Percentiles rank a stretch among this genome's conserved stretches.
Evolutionary conservation across 352 stramenopile species (phyloP).

Genomic region (Phytophthora melonis): DNA sequence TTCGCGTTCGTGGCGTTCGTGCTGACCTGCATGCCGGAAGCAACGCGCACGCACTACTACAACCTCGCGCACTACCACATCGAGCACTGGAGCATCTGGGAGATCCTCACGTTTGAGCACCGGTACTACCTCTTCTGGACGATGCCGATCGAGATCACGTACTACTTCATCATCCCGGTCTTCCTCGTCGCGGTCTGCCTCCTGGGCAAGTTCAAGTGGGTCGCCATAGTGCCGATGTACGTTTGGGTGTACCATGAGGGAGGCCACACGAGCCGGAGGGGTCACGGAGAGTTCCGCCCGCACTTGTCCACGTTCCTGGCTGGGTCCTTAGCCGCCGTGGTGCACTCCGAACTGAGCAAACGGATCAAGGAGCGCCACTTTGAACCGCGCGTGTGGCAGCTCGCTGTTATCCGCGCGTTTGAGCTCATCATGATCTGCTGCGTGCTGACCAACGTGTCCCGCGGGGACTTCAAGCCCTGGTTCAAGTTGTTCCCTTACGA

Average conservation of each 20-base stretch:
- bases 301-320: conserved; percentile 19
- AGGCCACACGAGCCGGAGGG: background rate
- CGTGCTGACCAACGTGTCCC: background rate
- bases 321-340: conserved; percentile 12
- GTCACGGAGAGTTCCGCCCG: background rate
- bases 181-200: conserved; percentile 26
- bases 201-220: conserved; percentile 6
- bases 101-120: conserved; percentile 3
- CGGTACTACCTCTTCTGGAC: conserved; percentile 35
- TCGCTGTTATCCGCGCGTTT: background rate
- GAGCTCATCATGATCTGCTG: background rate
- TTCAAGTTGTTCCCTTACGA: background rate
- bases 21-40: conserved; percentile 7
- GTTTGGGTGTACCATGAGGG: conserved; percentile 26
- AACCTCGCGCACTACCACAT: conserved; percentile 14
- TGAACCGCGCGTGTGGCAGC: conserved; percentile 1
- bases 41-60: conserved; percentile 14
- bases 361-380: conserved; percentile 10
- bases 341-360: conserved; percentile 4
- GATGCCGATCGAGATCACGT: conserved; percentile 49
- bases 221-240: conserved; percentile 7
- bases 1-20: conserved; percentile 5
- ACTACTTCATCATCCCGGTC: conserved; percentile 50
- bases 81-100: conserved; percentile 4
- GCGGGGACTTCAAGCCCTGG: background rate